phyloP scores from a whole-genome alignment of 257 asterid genomes.

The Handroanthus guayacan region DNA sequence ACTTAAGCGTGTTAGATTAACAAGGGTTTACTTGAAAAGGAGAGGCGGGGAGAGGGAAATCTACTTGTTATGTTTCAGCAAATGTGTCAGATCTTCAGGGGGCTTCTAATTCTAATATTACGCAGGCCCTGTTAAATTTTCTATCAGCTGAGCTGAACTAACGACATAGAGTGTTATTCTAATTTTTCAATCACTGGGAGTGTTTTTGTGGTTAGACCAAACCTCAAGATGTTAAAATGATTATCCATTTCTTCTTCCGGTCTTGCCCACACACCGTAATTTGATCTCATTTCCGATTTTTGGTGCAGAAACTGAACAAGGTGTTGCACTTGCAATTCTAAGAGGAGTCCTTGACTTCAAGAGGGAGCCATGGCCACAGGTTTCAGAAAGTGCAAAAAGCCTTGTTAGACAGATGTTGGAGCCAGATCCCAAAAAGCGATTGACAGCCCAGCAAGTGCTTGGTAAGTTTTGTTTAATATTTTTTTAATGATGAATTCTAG shows the following conservation, averaged over 20 bases:
- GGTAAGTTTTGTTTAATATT: constrained; percentile 58
- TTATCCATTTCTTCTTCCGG: neutral
- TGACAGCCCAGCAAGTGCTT: constrained; percentile 93
- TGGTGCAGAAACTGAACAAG: constrained; percentile 86
- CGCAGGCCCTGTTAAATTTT: no score
- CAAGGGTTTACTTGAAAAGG: no score
- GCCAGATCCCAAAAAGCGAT: constrained; percentile 78
- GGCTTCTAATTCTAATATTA: no score
- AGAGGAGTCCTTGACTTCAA: constrained; percentile 85
- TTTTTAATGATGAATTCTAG: neutral
- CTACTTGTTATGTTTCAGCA: no score
- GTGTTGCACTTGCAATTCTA: constrained; percentile 88
- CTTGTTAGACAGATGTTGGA: constrained; percentile 91
- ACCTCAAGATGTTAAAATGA: no score
- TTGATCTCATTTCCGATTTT: constrained; percentile 3
- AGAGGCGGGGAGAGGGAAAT: no score
- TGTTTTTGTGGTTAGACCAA: no score
- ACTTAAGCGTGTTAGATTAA: no score
- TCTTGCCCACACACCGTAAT: neutral
- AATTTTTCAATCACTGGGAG: no score
- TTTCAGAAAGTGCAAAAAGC: constrained; percentile 82
- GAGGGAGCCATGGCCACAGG: constrained; percentile 98
- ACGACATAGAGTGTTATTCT: no score
- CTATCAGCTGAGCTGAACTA: no score
- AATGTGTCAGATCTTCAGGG: no score